Evolutionary conservation across 805 yeast genomes (phyloP).

Genomic region (Sugiyamaella boreocaroliniensis): DNA sequence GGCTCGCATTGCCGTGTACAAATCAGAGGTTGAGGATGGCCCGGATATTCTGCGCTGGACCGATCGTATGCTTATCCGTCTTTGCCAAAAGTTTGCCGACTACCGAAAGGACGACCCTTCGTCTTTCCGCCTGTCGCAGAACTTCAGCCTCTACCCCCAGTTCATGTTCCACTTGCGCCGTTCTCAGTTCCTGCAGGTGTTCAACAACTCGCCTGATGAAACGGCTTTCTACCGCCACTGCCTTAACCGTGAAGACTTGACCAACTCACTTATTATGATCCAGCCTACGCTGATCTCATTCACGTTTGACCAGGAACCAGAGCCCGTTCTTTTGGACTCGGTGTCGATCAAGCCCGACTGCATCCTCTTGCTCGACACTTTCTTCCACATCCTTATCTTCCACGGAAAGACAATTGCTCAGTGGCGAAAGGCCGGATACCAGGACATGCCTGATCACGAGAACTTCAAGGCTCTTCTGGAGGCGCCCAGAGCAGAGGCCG

Average conservation of each 20-base stretch:
- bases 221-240: slow-evolving; percentile 95
- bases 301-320: slow-evolving; percentile 75
- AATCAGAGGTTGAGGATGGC: slow-evolving; percentile 76
- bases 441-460: slow-evolving; percentile 82
- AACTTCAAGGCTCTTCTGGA: slow-evolving; percentile 81
- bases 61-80: slow-evolving; percentile 81
- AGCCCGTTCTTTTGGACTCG: slow-evolving; percentile 88
- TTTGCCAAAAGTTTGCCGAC: slow-evolving; percentile 91
- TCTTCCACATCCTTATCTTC: slow-evolving; percentile 91
- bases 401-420: slow-evolving; percentile 93
- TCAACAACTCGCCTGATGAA: slow-evolving; percentile 98
- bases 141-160: slow-evolving; percentile 87
- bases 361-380: slow-evolving; percentile 84
- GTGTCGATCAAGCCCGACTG: slow-evolving; percentile 85
- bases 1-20: slow-evolving; percentile 85
- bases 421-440: slow-evolving; percentile 95
- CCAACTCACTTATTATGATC: slow-evolving; percentile 90
- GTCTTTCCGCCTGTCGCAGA: slow-evolving; percentile 76
- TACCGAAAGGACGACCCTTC: slow-evolving; percentile 79
- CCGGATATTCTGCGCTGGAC: slow-evolving; percentile 93
- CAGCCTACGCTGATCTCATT: slow-evolving; percentile 93
- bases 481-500: slow-evolving; percentile 88
- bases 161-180: slow-evolving; percentile 93
- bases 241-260: slow-evolving; percentile 82
- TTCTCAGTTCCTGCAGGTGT: slow-evolving; percentile 91